Percentiles rank a stretch among this genome's conserved stretches.
phyloP scores from a whole-genome alignment of 1,139 yeast genomes.

The Yarrowia galli region DNA sequence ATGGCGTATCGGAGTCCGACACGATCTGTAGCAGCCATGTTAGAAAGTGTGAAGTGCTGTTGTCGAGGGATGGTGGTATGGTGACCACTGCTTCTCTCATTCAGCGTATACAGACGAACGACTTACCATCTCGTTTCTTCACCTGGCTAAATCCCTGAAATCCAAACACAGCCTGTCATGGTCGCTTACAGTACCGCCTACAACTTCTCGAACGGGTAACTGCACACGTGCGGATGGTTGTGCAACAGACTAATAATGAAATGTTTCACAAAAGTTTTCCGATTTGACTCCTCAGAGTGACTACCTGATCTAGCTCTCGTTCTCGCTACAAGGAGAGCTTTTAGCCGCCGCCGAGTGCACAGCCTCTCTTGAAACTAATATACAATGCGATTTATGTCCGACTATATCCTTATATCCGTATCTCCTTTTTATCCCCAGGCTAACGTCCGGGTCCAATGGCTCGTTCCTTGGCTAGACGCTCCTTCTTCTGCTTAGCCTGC shows the following conservation, averaged over 20 bases:
- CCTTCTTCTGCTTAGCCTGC: conserved; percentile 43
- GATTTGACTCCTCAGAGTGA: neutral
- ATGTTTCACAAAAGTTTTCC: neutral
- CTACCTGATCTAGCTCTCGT: neutral
- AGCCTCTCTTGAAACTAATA: neutral
- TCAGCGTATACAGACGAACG: too few relatives aligned
- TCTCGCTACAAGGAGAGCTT: too few relatives aligned
- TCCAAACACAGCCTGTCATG: neutral
- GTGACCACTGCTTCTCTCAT: too few relatives aligned
- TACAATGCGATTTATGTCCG: conserved; percentile 28
- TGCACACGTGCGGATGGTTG: neutral
- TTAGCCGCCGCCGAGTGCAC: too few relatives aligned
- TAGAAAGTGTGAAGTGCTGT: too few relatives aligned
- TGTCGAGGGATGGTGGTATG: too few relatives aligned
- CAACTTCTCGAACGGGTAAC: neutral
- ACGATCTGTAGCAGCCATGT: too few relatives aligned
- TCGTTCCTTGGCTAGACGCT: conserved; percentile 42
- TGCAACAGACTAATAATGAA: neutral
- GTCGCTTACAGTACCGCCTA: neutral
- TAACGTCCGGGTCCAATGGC: conserved; percentile 46
- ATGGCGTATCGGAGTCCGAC: neutral
- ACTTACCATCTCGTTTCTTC: too few relatives aligned
- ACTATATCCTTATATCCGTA: neutral
- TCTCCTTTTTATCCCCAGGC: neutral
- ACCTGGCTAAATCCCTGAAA: neutral